Evolutionary conservation across 345 rosid genomes (phyloP).

Genomic region (Populus alba): DNA sequence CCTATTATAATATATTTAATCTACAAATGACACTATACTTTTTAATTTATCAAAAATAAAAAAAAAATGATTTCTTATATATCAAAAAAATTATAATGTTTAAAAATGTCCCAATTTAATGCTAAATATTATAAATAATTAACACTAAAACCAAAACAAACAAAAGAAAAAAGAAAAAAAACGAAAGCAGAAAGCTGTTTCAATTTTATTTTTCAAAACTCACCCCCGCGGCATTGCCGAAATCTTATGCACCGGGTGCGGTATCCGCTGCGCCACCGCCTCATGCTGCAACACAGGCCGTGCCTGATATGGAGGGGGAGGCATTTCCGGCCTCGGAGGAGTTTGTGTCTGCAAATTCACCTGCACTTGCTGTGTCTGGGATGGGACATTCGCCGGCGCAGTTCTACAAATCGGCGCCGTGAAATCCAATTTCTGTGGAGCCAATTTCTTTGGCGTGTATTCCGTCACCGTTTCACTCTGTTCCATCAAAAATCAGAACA

Average conservation of each 20-base stretch:
- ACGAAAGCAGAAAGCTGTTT: background rate
- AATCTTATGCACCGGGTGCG: conserved; percentile 43
- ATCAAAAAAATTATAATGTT: too few relatives aligned
- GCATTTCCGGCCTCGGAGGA: conserved; percentile 18
- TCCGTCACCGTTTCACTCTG: conserved; percentile 41
- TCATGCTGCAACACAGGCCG: conserved; percentile 30
- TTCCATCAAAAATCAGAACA: conserved; percentile 32
- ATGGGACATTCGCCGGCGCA: conserved; percentile 11
- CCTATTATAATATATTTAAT: too few relatives aligned
- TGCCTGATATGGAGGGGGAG: conserved; percentile 23
- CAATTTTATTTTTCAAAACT: conserved; percentile 3
- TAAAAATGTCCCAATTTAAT: too few relatives aligned
- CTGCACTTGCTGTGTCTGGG: conserved; percentile 9
- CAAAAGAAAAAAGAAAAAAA: background rate
- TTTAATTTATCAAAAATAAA: too few relatives aligned
- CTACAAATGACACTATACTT: too few relatives aligned
- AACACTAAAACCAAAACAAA: background rate
- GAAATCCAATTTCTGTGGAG: conserved; percentile 54
- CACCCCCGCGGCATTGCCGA: conserved; percentile 35
- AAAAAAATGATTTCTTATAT: too few relatives aligned
- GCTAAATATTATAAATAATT: background rate
- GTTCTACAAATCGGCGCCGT: conserved; percentile 27
- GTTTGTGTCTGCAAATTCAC: background rate
- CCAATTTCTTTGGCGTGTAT: conserved; percentile 41
- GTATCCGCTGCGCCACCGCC: conserved; percentile 22